Conservation (phyloP, 1,284 basidiomycete genomes). For the Ceratobasidium theobromae region DNA sequence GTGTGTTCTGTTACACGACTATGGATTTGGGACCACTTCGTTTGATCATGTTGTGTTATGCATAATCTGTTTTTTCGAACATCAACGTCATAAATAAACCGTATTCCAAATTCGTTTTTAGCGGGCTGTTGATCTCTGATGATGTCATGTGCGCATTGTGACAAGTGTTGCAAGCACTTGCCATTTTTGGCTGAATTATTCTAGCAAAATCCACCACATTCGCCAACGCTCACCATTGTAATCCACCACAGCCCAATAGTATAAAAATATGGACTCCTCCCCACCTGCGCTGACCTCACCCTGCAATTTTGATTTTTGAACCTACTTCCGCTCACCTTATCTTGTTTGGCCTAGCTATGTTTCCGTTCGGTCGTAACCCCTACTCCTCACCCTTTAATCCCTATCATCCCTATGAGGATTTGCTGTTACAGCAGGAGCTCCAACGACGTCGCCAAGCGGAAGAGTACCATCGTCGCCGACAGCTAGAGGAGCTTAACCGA, state of each 20-base stretch:
- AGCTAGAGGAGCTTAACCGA: conserved; percentile 25
- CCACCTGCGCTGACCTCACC: neutral
- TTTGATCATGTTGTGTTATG: no score
- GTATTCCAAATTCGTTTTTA: no score
- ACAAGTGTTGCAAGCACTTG: conserved; percentile 5
- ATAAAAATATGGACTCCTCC: neutral
- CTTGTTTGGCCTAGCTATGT: neutral
- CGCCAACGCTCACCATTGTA: neutral
- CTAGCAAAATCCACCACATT: conserved; percentile 5
- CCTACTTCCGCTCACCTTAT: neutral
- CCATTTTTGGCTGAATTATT: conserved; percentile 8
- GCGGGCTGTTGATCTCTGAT: no score
- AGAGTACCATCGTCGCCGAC: conserved; percentile 8
- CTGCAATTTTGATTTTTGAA: neutral
- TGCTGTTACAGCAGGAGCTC: conserved; percentile 20
- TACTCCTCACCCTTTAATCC: neutral
- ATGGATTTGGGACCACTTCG: no score
- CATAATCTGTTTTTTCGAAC: no score
- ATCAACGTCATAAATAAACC: no score
- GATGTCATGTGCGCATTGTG: no score
- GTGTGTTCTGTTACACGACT: no score
- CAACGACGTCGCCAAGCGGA: conserved; percentile 5
- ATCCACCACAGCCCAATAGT: neutral
- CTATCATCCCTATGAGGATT: conserved; percentile 14
- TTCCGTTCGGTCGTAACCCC: conserved; percentile 3